Evolutionary conservation across 2,329 filamentous ascomycete species (phyloP).

Genomic region (Ophiostoma pallidulum): DNA sequence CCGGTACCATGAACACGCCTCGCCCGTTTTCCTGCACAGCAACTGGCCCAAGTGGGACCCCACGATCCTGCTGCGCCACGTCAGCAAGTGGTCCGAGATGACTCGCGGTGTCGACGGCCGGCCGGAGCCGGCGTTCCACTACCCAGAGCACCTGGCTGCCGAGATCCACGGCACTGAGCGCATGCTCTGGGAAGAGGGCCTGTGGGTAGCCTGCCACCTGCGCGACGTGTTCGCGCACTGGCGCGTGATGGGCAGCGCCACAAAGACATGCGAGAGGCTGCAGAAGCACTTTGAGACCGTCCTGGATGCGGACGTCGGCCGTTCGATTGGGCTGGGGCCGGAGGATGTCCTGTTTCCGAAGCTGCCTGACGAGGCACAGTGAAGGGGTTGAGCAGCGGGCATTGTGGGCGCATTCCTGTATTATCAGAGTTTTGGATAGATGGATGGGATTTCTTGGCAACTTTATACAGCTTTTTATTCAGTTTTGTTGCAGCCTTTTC

Average conservation of each 20-base stretch:
- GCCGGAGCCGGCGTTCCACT: slow-evolving; percentile 23
- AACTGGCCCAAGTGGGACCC: slow-evolving; percentile 29
- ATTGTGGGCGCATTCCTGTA: no score
- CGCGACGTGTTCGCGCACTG: slow-evolving; percentile 16
- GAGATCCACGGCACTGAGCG: slow-evolving; percentile 26
- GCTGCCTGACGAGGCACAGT: background rate
- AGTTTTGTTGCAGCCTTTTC: no score
- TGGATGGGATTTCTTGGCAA: no score
- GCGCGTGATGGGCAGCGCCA: slow-evolving; percentile 3
- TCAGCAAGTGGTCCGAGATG: slow-evolving; percentile 18
- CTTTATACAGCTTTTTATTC: no score
- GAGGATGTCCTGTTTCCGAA: slow-evolving; percentile 8
- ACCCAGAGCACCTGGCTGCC: slow-evolving; percentile 18
- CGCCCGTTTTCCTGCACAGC: slow-evolving; percentile 27
- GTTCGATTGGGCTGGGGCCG: slow-evolving; percentile 1
- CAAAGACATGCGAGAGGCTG: slow-evolving; percentile 5
- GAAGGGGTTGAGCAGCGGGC: no score
- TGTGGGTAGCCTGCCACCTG: slow-evolving; percentile 23
- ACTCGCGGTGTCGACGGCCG: slow-evolving; percentile 18
- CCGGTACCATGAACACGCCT: slow-evolving; percentile 10
- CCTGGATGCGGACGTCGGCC: slow-evolving; percentile 4
- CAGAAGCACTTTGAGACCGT: slow-evolving; percentile 3
- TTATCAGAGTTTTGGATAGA: no score
- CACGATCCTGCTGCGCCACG: slow-evolving; percentile 17
- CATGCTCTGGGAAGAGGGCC: slow-evolving; percentile 24